A percentile compares a stretch with the other conserved stretches of the same genome.
Conservation (phyloP, 139 green algal species). For the Chlamydomonas incerta region DNA sequence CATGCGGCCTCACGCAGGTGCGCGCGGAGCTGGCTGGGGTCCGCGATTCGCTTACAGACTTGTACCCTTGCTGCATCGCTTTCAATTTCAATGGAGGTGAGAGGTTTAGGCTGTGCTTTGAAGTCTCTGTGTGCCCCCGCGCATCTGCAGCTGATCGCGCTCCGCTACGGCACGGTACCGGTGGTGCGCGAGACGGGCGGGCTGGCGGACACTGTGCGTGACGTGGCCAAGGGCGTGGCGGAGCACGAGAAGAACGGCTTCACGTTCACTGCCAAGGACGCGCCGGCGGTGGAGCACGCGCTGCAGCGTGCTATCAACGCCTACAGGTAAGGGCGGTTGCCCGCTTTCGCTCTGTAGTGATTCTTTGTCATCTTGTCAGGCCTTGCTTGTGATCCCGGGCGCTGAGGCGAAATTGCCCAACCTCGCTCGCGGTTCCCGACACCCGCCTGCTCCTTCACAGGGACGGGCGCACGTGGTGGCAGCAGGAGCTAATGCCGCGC, state of each 20-base stretch:
- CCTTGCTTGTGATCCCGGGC: too few relatives aligned
- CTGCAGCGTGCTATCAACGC: conserved; percentile 71
- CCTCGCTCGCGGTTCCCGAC: background rate
- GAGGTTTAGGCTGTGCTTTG: too few relatives aligned
- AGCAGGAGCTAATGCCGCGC: conserved; percentile 45
- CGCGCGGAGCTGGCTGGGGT: background rate
- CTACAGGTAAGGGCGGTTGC: conserved; percentile 49
- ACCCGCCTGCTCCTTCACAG: background rate
- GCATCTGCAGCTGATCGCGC: conserved; percentile 63
- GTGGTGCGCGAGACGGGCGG: conserved; percentile 58
- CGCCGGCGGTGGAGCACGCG: conserved; percentile 66
- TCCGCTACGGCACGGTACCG: conserved; percentile 70
- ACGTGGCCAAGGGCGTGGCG: conserved; percentile 61
- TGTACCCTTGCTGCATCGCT: too few relatives aligned
- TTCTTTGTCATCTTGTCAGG: too few relatives aligned
- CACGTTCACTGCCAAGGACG: conserved; percentile 82
- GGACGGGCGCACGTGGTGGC: conserved; percentile 59
- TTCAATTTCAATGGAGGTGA: too few relatives aligned
- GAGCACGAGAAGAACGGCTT: conserved; percentile 78
- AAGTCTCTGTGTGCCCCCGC: background rate
- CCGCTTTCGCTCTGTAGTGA: background rate
- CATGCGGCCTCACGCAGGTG: conserved; percentile 92
- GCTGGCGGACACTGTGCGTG: conserved; percentile 86
- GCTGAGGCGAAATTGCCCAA: too few relatives aligned
- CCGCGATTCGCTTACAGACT: too few relatives aligned